Percentiles rank a stretch among this genome's conserved stretches.
Conservation (phyloP, 331 rosid genomes). For the Acacia concinna region DNA sequence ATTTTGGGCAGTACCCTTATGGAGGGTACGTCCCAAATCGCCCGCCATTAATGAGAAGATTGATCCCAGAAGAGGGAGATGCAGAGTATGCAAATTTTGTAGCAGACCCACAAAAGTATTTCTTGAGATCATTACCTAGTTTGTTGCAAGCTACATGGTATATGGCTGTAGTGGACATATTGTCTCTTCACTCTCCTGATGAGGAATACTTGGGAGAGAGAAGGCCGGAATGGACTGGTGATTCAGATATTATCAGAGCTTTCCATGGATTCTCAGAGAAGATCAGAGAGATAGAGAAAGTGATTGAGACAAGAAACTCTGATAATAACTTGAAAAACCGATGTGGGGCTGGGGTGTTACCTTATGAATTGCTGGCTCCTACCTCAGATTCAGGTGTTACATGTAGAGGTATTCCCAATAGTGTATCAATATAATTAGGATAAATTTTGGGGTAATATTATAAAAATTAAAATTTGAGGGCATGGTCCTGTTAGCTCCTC, state of each 20-base stretch:
- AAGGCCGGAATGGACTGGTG: slow-evolving; percentile 85
- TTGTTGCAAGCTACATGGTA: slow-evolving; percentile 66
- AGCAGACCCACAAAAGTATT: slow-evolving; percentile 81
- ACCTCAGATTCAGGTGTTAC: slow-evolving; percentile 89
- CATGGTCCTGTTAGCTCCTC: neutral
- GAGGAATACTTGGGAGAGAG: slow-evolving; percentile 98
- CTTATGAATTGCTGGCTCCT: slow-evolving; percentile 91
- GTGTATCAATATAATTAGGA: slow-evolving; percentile 55
- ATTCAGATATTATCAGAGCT: slow-evolving; percentile 59
- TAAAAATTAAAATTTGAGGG: neutral
- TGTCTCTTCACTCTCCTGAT: slow-evolving; percentile 88
- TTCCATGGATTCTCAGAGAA: slow-evolving; percentile 68
- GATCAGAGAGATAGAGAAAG: slow-evolving; percentile 64
- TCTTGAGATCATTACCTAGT: slow-evolving; percentile 73
- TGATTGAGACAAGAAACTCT: slow-evolving; percentile 65
- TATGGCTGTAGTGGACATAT: slow-evolving; percentile 88
- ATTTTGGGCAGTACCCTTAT: slow-evolving; percentile 91
- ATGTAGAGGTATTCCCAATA: slow-evolving; percentile 93
- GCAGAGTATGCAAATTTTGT: slow-evolving; percentile 61
- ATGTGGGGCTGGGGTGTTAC: slow-evolving; percentile 92
- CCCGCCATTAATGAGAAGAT: slow-evolving; percentile 80
- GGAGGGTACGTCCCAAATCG: slow-evolving; percentile 93
- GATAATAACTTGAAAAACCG: slow-evolving; percentile 60
- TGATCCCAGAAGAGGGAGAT: slow-evolving; percentile 71
- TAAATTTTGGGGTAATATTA: neutral